Conservation (phyloP, 2,329 filamentous ascomycete species). For the Nemania sp. region DNA sequence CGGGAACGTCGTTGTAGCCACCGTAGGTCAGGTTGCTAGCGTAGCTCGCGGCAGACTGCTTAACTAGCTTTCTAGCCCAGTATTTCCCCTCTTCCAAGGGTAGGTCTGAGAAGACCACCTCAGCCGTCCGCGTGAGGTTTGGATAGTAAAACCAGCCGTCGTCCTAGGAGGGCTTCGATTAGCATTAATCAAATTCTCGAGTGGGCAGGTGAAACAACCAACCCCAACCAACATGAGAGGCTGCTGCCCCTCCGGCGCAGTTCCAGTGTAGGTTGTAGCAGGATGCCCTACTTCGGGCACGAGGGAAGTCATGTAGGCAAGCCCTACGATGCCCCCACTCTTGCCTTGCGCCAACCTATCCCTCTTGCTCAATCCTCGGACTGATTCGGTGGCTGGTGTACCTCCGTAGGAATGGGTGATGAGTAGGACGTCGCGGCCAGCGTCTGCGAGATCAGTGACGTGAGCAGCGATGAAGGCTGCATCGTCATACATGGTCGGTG, state of each 20-base stretch:
- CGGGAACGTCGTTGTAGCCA: slow-evolving; percentile 55
- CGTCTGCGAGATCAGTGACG: slow-evolving; percentile 52
- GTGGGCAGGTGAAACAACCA: background rate
- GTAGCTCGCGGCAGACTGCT: slow-evolving; percentile 52
- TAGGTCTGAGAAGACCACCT: slow-evolving; percentile 45
- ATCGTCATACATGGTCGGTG: slow-evolving; percentile 50
- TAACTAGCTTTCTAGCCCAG: slow-evolving; percentile 25
- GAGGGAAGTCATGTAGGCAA: slow-evolving; percentile 49
- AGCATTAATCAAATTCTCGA: background rate
- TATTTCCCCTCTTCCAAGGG: slow-evolving; percentile 42
- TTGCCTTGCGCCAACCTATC: slow-evolving; percentile 49
- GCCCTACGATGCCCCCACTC: slow-evolving; percentile 52
- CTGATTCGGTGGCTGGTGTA: slow-evolving; percentile 45
- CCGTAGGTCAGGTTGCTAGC: slow-evolving; percentile 50
- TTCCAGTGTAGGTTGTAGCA: background rate
- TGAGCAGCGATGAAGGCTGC: slow-evolving; percentile 48
- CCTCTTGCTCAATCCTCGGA: slow-evolving; percentile 50
- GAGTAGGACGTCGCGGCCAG: slow-evolving; percentile 36
- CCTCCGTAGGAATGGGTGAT: slow-evolving; percentile 42
- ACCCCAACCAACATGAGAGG: slow-evolving; percentile 18
- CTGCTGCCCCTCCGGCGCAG: slow-evolving; percentile 9
- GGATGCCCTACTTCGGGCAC: slow-evolving; percentile 43
- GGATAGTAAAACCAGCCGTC: slow-evolving; percentile 47
- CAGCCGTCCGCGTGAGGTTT: slow-evolving; percentile 34
- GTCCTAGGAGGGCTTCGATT: slow-evolving; percentile 31